These are phyloP conservation scores for Mortierella sp. DNA, from an alignment of 371 early-diverging fungal species.

Conservation along the genomic window DNA sequence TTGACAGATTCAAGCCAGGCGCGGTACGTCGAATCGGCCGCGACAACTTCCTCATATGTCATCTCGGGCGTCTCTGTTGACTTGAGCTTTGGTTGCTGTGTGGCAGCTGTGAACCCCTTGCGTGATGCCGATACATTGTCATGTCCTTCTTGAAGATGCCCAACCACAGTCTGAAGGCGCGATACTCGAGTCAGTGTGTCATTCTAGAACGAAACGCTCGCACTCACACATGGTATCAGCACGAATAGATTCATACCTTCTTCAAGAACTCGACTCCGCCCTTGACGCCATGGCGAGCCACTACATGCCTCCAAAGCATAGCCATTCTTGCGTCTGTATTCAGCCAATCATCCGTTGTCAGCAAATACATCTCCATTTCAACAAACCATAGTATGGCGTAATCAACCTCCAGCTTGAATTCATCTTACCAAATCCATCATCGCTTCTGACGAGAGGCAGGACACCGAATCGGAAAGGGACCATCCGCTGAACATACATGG, in stretches of 20 bases:
- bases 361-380: constrained; percentile 4
- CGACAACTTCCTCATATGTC: constrained; percentile 52
- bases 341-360: neutral
- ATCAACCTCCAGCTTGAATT: neutral
- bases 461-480: constrained; percentile 89
- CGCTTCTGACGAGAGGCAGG: constrained; percentile 67
- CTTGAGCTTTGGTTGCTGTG: constrained; percentile 32
- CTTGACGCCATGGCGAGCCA: constrained; percentile 42
- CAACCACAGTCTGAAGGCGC: constrained; percentile 19
- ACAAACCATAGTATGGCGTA: neutral
- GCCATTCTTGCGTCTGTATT: constrained; percentile 42
- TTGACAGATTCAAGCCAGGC: constrained; percentile 27
- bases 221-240: no score
- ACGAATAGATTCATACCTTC: constrained; percentile 27
- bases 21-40: constrained; percentile 36
- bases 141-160: constrained; percentile 22
- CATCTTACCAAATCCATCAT: constrained; percentile 52
- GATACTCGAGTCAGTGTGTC: neutral
- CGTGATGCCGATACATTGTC: constrained; percentile 16
- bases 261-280: constrained; percentile 57
- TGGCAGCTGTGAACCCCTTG: constrained; percentile 13
- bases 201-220: neutral
- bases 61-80: constrained; percentile 23
- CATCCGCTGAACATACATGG: constrained; percentile 68
- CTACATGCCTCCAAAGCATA: constrained; percentile 47